phyloP scores from a whole-genome alignment of 495 filamentous ascomycete genomes.

The Penicillium silybi region DNA sequence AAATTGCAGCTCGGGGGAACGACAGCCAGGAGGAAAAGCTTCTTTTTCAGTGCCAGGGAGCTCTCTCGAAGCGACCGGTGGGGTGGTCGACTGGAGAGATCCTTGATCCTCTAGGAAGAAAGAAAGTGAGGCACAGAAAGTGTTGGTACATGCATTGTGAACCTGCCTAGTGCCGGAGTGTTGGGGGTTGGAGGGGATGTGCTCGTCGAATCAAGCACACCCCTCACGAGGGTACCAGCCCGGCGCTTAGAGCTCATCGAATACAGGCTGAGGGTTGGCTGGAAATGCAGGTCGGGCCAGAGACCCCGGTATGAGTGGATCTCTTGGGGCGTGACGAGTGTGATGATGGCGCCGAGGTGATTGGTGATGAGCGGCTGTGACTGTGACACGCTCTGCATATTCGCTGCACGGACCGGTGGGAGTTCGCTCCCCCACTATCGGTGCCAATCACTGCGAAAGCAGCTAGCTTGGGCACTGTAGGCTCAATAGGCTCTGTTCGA shows the following conservation, averaged over 20 bases:
- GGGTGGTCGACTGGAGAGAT: conserved; percentile 15
- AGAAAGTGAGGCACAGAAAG: conserved; percentile 3
- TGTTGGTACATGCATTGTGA: conserved; percentile 13
- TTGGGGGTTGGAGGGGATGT: conserved; percentile 1
- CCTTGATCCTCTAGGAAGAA: not conserved
- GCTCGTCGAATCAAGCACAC: conserved; percentile 22
- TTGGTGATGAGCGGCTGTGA: conserved; percentile 36
- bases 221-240: not conserved
- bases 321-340: conserved; percentile 21
- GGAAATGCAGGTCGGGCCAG: conserved; percentile 9
- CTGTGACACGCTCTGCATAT: conserved; percentile 37
- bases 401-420: conserved; percentile 21
- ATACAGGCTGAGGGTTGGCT: conserved; percentile 20
- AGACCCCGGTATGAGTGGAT: conserved; percentile 8
- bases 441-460: not conserved
- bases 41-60: conserved; percentile 24
- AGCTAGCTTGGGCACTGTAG: not conserved
- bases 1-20: not conserved
- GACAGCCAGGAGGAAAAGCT: conserved; percentile 18
- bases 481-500: not conserved
- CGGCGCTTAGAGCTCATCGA: conserved; percentile 25
- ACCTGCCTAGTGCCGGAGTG: conserved; percentile 7
- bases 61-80: conserved; percentile 6
- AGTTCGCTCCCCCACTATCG: conserved; percentile 2
- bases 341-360: conserved; percentile 19